A percentile compares a stretch with the other conserved stretches of the same genome.
Evolutionary conservation across 768 basidiomycete genomes (phyloP).

Genomic region (Suillus brevipes): DNA sequence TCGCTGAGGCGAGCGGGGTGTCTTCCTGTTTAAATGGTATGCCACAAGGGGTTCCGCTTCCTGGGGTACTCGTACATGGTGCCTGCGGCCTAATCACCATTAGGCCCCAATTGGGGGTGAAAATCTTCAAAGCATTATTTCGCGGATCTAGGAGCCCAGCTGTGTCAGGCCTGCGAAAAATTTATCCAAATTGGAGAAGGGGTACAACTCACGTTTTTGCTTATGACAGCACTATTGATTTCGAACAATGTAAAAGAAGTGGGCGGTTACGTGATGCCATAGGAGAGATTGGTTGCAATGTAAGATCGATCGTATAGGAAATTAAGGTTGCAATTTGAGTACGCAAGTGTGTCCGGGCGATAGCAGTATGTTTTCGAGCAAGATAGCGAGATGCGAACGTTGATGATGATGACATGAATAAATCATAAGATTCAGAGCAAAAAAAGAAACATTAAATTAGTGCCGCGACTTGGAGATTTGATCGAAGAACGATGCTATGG

Average conservation of each 20-base stretch:
- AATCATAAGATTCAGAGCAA: constrained; percentile 16
- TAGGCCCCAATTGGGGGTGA: neutral
- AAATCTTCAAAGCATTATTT: constrained; percentile 46
- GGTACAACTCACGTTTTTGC: constrained; percentile 61
- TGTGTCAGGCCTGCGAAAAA: constrained; percentile 8
- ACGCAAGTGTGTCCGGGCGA: constrained; percentile 9
- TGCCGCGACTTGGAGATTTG: constrained; percentile 36
- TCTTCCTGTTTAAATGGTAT: neutral
- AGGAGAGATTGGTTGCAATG: neutral
- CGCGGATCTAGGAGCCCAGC: constrained; percentile 42
- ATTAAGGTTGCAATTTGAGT: neutral
- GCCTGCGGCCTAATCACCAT: neutral
- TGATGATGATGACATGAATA: constrained; percentile 13
- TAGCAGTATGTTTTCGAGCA: constrained; percentile 11
- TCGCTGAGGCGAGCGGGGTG: neutral
- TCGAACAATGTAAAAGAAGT: constrained; percentile 6
- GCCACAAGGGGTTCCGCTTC: neutral
- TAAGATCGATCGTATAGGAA: constrained; percentile 3
- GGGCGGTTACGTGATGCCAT: constrained; percentile 26
- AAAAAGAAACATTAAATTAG: constrained; percentile 31
- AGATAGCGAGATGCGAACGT: constrained; percentile 10
- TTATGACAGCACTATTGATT: constrained; percentile 56
- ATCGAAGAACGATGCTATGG: constrained; percentile 38
- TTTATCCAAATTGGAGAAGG: constrained; percentile 1
- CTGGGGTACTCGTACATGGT: neutral